Conservation (phyloP, 148 eudicot genomes). For the Persicaria tinctoria region DNA sequence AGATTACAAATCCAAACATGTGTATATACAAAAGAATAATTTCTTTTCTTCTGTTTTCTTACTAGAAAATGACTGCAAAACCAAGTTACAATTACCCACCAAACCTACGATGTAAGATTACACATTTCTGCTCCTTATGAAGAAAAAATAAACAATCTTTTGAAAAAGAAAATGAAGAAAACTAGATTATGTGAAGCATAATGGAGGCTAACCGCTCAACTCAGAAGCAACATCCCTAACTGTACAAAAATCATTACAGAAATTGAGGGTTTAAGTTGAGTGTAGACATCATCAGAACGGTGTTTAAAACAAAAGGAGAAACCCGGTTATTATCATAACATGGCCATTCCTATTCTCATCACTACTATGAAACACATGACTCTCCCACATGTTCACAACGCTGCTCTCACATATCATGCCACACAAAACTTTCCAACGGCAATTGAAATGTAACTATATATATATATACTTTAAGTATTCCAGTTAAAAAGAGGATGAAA, state of each 20-base stretch:
- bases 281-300: neutral
- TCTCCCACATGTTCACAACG: neutral
- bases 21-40: neutral
- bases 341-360: neutral
- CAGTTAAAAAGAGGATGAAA: neutral
- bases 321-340: neutral
- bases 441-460: neutral
- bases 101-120: neutral
- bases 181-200: neutral
- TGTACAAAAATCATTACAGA: neutral
- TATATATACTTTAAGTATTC: neutral
- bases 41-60: neutral
- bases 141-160: neutral
- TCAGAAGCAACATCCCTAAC: neutral
- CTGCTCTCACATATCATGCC: neutral
- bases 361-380: neutral
- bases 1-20: conserved; percentile 1
- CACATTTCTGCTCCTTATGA: neutral
- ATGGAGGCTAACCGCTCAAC: neutral
- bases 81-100: neutral
- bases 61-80: neutral
- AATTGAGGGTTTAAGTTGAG: neutral
- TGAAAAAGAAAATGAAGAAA: neutral
- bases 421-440: neutral
- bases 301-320: neutral